Percentiles rank a stretch among this genome's conserved stretches.
Evolutionary conservation across 2,329 filamentous ascomycete species (phyloP).

Genomic region (Arachnopeziza araneosa): DNA sequence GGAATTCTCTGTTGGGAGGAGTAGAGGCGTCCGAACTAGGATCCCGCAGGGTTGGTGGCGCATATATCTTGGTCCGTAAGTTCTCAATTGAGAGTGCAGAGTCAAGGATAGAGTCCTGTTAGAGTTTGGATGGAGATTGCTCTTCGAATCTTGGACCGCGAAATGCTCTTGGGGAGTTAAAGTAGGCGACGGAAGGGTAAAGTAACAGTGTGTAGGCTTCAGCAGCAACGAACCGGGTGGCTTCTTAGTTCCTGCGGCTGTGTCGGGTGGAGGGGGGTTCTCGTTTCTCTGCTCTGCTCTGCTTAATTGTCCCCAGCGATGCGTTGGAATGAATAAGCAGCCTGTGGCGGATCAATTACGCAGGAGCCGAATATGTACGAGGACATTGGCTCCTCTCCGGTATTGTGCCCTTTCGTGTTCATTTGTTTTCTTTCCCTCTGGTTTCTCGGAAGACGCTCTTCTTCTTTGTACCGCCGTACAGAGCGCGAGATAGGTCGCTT

Average conservation of each 20-base stretch:
- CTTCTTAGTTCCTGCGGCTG: neutral
- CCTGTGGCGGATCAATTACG: neutral
- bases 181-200: neutral
- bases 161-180: neutral
- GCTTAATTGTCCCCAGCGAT: neutral
- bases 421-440: no score
- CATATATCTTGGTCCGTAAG: neutral
- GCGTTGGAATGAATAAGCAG: neutral
- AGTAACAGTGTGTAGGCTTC: neutral
- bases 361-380: no score
- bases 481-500: no score
- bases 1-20: conserved; percentile 12
- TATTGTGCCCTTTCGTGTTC: no score
- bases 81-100: neutral
- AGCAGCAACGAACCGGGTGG: neutral
- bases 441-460: no score
- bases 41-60: neutral
- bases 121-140: neutral
- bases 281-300: neutral
- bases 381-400: no score
- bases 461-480: no score
- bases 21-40: neutral
- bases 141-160: neutral
- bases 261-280: neutral
- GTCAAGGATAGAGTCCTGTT: neutral